Percentiles rank a stretch among this genome's conserved stretches.
These are phyloP conservation scores for Daedaleopsis sinensis DNA, from an alignment of 768 basidiomycete genomes.

Conservation along the genomic window DNA sequence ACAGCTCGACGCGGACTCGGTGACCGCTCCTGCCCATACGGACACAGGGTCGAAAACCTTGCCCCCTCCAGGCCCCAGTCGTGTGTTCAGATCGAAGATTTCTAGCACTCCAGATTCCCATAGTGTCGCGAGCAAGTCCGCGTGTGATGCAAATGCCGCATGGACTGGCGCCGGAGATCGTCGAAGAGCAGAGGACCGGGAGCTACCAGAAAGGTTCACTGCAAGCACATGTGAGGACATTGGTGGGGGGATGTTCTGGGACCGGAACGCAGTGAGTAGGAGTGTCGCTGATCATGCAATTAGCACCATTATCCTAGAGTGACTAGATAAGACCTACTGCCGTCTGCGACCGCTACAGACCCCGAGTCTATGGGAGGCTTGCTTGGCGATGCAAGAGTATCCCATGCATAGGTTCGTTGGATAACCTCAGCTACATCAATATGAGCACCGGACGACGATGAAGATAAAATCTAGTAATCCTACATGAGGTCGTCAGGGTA, in stretches of 20 bases:
- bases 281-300: conserved; percentile 54
- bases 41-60: conserved; percentile 63
- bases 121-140: conserved; percentile 65
- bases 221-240: conserved; percentile 73
- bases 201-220: conserved; percentile 21
- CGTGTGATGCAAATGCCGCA: conserved; percentile 56
- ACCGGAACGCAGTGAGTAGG: conserved; percentile 90
- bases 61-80: conserved; percentile 55
- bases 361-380: conserved; percentile 77
- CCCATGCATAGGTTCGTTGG: conserved; percentile 73
- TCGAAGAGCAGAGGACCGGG: conserved; percentile 41
- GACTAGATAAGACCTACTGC: conserved; percentile 53
- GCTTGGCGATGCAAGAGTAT: conserved; percentile 65
- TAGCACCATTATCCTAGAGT: not conserved
- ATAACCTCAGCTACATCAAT: conserved; percentile 51
- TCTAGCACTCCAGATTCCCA: conserved; percentile 73
- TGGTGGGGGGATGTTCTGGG: conserved; percentile 97
- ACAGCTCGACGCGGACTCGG: not conserved
- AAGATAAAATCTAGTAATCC: conserved; percentile 23
- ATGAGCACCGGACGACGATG: conserved; percentile 1
- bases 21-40: conserved; percentile 31
- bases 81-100: conserved; percentile 71
- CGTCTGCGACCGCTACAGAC: conserved; percentile 87
- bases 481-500: conserved; percentile 69
- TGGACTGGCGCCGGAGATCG: conserved; percentile 66